phyloP scores from a whole-genome alignment of 192 early-diverging fungal species.

The Oehlia diaphana region DNA sequence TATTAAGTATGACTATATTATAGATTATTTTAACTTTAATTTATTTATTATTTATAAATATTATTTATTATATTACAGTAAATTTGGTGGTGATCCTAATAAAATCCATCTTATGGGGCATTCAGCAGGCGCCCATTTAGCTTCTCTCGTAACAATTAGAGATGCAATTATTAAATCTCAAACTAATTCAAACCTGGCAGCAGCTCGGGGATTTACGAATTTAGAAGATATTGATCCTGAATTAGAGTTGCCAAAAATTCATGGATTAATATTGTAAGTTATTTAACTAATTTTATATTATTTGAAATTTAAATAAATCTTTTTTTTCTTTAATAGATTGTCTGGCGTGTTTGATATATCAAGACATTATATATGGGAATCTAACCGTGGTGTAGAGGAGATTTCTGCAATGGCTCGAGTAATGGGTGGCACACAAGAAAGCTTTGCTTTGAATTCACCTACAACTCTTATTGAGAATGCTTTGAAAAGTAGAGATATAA shows the following conservation, averaged over 20 bases:
- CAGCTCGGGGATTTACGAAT: no score
- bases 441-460: slow-evolving; percentile 34
- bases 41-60: background rate
- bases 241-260: slow-evolving; percentile 1
- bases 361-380: slow-evolving; percentile 51
- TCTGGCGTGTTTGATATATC: slow-evolving; percentile 51
- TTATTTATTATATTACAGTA: background rate
- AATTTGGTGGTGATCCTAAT: slow-evolving; percentile 32
- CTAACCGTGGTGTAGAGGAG: slow-evolving; percentile 52
- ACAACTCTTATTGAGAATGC: slow-evolving; percentile 32
- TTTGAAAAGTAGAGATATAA: slow-evolving; percentile 15
- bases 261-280: slow-evolving; percentile 26
- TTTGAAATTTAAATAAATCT: background rate
- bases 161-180: slow-evolving; percentile 33
- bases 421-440: slow-evolving; percentile 38
- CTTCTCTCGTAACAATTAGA: slow-evolving; percentile 34
- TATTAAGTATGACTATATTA: slow-evolving; percentile 23
- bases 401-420: slow-evolving; percentile 58
- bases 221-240: slow-evolving; percentile 25
- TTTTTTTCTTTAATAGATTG: background rate
- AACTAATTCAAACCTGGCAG: background rate
- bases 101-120: slow-evolving; percentile 49
- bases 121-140: slow-evolving; percentile 46
- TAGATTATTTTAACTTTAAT: background rate
- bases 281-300: background rate